Percentiles rank a stretch among this genome's conserved stretches.
phyloP scores from a whole-genome alignment of 768 basidiomycete species.

The Lactifluus subvellereus region DNA sequence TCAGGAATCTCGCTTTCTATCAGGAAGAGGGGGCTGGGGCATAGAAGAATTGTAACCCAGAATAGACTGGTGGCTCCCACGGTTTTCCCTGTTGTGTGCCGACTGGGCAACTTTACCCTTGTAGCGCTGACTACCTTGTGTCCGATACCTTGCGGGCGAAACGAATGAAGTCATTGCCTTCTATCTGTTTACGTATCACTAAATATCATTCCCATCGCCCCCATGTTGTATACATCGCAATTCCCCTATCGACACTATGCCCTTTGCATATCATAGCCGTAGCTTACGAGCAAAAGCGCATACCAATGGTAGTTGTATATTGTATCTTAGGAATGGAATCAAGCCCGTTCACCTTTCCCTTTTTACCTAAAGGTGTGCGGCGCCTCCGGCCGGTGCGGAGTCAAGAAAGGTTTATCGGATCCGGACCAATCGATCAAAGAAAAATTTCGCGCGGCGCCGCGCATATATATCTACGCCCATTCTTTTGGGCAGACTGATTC shows the following conservation, averaged over 20 bases:
- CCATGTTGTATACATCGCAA: conserved; percentile 12
- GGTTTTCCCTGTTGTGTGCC: background rate
- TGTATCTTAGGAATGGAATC: conserved; percentile 4
- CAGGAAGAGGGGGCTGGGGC: conserved; percentile 73
- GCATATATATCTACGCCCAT: conserved; percentile 31
- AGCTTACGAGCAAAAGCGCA: conserved; percentile 4
- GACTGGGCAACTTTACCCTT: conserved; percentile 2
- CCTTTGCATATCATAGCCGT: conserved; percentile 3
- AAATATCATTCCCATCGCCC: conserved; percentile 1
- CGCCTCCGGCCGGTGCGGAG: conserved; percentile 16
- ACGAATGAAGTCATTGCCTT: background rate
- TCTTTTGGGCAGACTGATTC: conserved; percentile 25
- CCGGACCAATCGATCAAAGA: conserved; percentile 23
- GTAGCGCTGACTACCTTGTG: conserved; percentile 4
- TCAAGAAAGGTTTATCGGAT: conserved; percentile 23
- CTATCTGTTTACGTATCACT: conserved; percentile 10
- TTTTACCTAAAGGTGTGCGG: background rate
- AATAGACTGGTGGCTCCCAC: conserved; percentile 9
- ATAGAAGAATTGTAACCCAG: conserved; percentile 26
- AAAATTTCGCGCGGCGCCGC: conserved; percentile 25
- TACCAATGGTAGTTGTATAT: conserved; percentile 3
- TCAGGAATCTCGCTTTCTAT: conserved; percentile 72
- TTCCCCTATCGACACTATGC: conserved; percentile 1
- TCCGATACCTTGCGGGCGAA: conserved; percentile 13
- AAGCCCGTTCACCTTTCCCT: background rate